Base-by-base conservation (phyloP, 805 yeast species). In the Myxozyma lipomycoides region DNA sequence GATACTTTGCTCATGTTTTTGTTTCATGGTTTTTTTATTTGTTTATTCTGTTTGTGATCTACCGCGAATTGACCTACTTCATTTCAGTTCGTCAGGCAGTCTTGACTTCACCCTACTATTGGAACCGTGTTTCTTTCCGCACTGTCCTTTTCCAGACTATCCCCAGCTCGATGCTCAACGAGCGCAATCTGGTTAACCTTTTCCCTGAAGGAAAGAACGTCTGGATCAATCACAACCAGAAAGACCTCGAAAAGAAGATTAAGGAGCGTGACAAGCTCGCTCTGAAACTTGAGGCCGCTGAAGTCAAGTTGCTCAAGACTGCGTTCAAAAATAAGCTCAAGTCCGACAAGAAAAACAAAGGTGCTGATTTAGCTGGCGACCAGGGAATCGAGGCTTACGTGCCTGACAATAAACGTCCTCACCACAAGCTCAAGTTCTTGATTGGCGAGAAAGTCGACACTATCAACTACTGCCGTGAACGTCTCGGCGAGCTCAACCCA, bases 1-100 rank as follows among this genome's bases (percentile, higher is more conserved):
- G 95, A 48, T 89, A 84, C 72, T 91, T 81, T 63, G 96, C 95
- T 7, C 97, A 90, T 65, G 93, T 82, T 0, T 75, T 91, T 51
- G 64, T 87, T 40, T 80, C 90, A 1, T 86, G 95, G 91, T 59
- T 83, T 30, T 90, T 78, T 67, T 89, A 83, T 64, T 85, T 90
- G 38, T 64, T 73, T 25, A 75, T 86, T 41, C 61, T 88, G 49
- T 90, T 80, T 64, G 74, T 86, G 43, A 73, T 91, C 45, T 90
- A 87, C 70, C 75, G 97, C 53, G 98, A 91, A 68, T 71, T 89
- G 60, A 78, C 78, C 55, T 87, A 81, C 67, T 91, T 81, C 70
- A 77, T 82, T 51, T 82, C 93, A 2, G 70, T 87, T 61, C 78
- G 95, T 60, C 80, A 81, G 62, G 90, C 89, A 7, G 86, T 82